Evolutionary conservation across 75 land plant species (phyloP).

Genomic region (Isoetes taiwanensis): DNA sequence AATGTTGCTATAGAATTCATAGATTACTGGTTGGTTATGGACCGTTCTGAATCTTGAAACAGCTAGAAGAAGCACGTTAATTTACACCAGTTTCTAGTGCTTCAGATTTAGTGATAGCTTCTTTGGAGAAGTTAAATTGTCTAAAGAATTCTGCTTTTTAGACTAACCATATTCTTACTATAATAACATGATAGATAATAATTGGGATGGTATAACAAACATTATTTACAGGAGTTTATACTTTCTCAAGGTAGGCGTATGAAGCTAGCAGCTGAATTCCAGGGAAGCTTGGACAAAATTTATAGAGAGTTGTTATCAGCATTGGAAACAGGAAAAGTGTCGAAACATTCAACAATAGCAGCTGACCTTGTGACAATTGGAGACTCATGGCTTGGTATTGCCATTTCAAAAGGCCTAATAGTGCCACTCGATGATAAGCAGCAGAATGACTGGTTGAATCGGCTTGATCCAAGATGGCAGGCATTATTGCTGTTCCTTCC

Average conservation of each 20-base stretch:
- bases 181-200: too few relatives aligned
- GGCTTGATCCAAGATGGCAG: constrained; percentile 65
- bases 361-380: constrained; percentile 88
- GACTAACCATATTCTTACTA: too few relatives aligned
- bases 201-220: too few relatives aligned
- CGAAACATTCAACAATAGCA: constrained; percentile 39
- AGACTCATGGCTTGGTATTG: constrained; percentile 75
- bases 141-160: too few relatives aligned
- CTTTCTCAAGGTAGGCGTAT: constrained; percentile 62
- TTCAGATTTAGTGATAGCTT: too few relatives aligned
- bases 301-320: constrained; percentile 35
- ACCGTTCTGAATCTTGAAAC: too few relatives aligned
- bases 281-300: constrained; percentile 39
- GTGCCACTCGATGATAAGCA: constrained; percentile 54
- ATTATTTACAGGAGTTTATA: constrained; percentile 54
- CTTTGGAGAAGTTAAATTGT: too few relatives aligned
- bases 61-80: too few relatives aligned
- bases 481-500: constrained; percentile 21
- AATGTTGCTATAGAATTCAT: too few relatives aligned
- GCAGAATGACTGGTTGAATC: constrained; percentile 63
- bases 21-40: too few relatives aligned
- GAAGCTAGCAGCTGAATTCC: constrained; percentile 35
- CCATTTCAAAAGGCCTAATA: constrained; percentile 45
- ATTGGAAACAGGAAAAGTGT: constrained; percentile 16
- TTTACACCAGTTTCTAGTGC: too few relatives aligned